phyloP scores from a whole-genome alignment of 345 rosid genomes.

The Arabidopsis suecica region DNA sequence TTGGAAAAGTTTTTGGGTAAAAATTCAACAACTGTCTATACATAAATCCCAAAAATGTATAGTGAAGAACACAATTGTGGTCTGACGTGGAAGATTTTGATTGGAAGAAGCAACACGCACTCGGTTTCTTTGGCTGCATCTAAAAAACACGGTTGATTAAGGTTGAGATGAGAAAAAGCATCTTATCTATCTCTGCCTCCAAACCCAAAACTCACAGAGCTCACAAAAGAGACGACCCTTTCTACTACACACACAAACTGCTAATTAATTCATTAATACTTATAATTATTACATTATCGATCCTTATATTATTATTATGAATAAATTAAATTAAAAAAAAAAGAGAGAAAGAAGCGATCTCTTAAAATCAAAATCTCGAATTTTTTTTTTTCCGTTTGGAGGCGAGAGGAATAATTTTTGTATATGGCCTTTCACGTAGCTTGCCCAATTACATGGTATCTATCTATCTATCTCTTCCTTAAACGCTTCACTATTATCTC shows the following conservation, averaged over 20 bases:
- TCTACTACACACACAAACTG: background rate
- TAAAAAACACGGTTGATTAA: constrained; percentile 25
- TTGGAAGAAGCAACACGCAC: background rate
- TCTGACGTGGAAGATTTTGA: constrained; percentile 20
- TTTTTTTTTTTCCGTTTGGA: constrained; percentile 10
- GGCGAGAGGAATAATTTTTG: constrained; percentile 34
- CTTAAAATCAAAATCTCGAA: constrained; percentile 33
- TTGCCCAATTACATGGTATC: constrained; percentile 92
- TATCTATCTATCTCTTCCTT: constrained; percentile 3
- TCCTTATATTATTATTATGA: background rate
- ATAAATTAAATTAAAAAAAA: background rate
- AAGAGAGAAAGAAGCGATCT: constrained; percentile 31
- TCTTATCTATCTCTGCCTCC: constrained; percentile 4
- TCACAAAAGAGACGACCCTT: constrained; percentile 9
- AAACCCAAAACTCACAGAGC: background rate
- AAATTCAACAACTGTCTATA: background rate
- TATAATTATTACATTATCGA: background rate
- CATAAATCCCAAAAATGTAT: background rate
- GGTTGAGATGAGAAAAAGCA: constrained; percentile 22
- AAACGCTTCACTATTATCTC: constrained; percentile 23
- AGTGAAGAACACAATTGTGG: background rate
- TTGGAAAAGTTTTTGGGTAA: background rate
- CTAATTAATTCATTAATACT: constrained; percentile 6
- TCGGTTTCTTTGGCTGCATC: constrained; percentile 7
- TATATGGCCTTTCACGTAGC: constrained; percentile 97